Conservation (phyloP, 2,329 filamentous ascomycete genomes). For the Ophiosphaerella herpotricha region DNA sequence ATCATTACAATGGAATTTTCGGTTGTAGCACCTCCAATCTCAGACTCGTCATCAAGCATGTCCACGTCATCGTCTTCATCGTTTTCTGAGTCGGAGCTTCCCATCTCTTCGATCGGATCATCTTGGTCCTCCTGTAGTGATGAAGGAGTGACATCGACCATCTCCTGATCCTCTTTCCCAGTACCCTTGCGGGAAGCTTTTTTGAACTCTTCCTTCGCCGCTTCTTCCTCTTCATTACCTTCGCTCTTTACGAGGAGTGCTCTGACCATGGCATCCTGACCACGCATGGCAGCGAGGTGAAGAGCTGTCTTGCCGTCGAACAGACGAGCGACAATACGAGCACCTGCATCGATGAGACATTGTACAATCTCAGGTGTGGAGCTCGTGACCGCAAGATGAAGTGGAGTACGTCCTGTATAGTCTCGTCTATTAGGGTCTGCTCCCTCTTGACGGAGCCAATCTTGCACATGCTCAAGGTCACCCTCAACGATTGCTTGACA, state of each 20-base stretch:
- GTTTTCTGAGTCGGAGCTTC: conserved; percentile 49
- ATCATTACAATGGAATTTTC: conserved; percentile 73
- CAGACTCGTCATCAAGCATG: conserved; percentile 54
- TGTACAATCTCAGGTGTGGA: conserved; percentile 73
- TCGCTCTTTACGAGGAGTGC: conserved; percentile 75
- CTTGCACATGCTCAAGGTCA: conserved; percentile 70
- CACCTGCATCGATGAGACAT: conserved; percentile 71
- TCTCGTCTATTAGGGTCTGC: conserved; percentile 71
- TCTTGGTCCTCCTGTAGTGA: conserved; percentile 2
- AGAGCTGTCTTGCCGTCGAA: conserved; percentile 81
- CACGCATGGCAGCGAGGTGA: conserved; percentile 77
- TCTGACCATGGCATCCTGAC: conserved; percentile 70
- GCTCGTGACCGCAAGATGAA: conserved; percentile 74
- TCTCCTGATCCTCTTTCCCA: conserved; percentile 15
- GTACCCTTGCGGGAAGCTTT: conserved; percentile 37
- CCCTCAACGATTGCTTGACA: conserved; percentile 81
- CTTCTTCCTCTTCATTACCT: conserved; percentile 71
- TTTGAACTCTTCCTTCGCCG: conserved; percentile 59
- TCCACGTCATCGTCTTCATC: conserved; percentile 58
- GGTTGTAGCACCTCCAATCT: conserved; percentile 57
- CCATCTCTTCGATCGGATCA: conserved; percentile 39
- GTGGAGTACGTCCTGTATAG: conserved; percentile 68
- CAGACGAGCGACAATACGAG: conserved; percentile 73
- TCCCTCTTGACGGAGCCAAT: conserved; percentile 70
- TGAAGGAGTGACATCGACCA: conserved; percentile 1